phyloP scores from a whole-genome alignment of 257 asterid genomes.

The Petrea volubilis region DNA sequence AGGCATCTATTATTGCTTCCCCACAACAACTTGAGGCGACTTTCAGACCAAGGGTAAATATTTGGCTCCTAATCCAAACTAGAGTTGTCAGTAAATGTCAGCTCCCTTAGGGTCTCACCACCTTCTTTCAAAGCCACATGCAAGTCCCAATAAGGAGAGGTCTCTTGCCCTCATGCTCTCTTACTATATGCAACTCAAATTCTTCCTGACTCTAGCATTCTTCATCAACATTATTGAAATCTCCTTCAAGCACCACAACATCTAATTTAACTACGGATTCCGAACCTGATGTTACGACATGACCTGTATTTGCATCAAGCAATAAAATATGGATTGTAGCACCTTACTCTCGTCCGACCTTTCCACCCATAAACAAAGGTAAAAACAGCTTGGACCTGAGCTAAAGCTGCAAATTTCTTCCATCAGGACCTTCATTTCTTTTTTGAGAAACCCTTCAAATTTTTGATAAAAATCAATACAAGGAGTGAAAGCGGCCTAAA shows the following conservation, averaged over 20 bases:
- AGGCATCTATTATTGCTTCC: conserved; percentile 94
- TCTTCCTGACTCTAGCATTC: conserved; percentile 83
- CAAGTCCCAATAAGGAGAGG: conserved; percentile 83
- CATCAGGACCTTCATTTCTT: conserved; percentile 82
- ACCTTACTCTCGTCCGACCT: conserved; percentile 90
- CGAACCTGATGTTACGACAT: conserved; percentile 73
- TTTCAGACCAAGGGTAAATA: conserved; percentile 84
- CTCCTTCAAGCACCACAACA: conserved; percentile 89
- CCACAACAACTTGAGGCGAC: conserved; percentile 66
- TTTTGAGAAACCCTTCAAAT: conserved; percentile 81
- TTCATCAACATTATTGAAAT: conserved; percentile 80
- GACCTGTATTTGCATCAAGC: conserved; percentile 67
- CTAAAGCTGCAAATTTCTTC: conserved; percentile 78
- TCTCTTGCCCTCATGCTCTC: conserved; percentile 91
- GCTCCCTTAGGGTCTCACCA: conserved; percentile 81
- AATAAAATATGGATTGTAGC: conserved; percentile 74
- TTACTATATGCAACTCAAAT: conserved; percentile 83
- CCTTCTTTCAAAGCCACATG: conserved; percentile 86
- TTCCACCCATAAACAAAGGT: conserved; percentile 89
- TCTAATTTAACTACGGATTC: conserved; percentile 75
- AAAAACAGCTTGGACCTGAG: conserved; percentile 82
- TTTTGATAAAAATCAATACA: conserved; percentile 17
- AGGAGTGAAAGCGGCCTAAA: conserved; percentile 10
- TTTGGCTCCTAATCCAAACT: conserved; percentile 98
- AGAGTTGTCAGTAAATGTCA: conserved; percentile 93